phyloP scores from a whole-genome alignment of 345 rosid species.

The Boechera retrofracta region DNA sequence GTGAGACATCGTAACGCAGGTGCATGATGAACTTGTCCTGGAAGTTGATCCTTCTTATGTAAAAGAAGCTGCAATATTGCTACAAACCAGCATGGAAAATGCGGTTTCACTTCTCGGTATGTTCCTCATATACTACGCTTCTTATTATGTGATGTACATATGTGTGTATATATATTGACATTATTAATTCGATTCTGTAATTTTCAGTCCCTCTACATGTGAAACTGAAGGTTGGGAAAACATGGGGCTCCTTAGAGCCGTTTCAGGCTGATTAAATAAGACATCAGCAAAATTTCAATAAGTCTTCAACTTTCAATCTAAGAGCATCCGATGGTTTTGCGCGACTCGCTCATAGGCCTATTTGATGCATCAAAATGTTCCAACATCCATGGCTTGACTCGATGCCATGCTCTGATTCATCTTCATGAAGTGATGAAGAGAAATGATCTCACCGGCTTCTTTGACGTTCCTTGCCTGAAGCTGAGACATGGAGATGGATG shows the following conservation, averaged over 20 bases:
- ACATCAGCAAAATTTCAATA: constrained; percentile 31
- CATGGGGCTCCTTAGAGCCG: constrained; percentile 92
- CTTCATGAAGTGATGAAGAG: constrained; percentile 26
- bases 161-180: background rate
- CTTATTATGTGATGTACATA: background rate
- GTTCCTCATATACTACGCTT: background rate
- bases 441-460: constrained; percentile 13
- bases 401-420: constrained; percentile 13
- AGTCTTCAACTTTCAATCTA: background rate
- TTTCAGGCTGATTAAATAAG: constrained; percentile 49
- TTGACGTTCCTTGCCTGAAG: constrained; percentile 12
- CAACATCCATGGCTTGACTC: constrained; percentile 8
- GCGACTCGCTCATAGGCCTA: constrained; percentile 14
- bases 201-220: constrained; percentile 81
- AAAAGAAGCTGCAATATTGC: constrained; percentile 75
- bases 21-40: constrained; percentile 91
- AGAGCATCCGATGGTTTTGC: constrained; percentile 26
- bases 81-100: constrained; percentile 78
- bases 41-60: constrained; percentile 77
- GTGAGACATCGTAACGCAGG: constrained; percentile 50
- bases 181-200: constrained; percentile 20
- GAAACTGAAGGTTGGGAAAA: constrained; percentile 86
- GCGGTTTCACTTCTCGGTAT: constrained; percentile 78
- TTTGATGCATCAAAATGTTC: constrained; percentile 15
- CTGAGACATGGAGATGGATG: constrained; percentile 16